Evolutionary conservation across 495 filamentous ascomycete species (phyloP), one percentile per base, ranked within the genome.

Genomic region (Usnea hakonensis): DNA sequence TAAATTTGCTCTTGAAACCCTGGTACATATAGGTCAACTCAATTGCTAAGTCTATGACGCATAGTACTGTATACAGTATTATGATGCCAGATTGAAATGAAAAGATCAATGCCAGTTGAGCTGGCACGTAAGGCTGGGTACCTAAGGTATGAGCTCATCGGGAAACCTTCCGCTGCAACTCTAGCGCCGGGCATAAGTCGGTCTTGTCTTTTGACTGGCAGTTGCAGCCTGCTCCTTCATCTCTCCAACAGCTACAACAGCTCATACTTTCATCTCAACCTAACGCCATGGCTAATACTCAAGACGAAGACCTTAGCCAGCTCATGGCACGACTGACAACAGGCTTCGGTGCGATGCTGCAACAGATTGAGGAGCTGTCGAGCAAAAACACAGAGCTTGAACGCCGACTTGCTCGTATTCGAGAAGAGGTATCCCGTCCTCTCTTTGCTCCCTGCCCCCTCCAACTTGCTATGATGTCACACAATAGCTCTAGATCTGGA

Each of bases 401-500:
- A 54, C 65, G 72, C 58, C 70, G 73, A 55, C 70, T 78, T 58
- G 68, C 76, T 62, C 71, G 74, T 65, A 71, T 77, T 17, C 73
- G 76, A 58, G 71, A 77, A 61, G 71, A 82, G 79, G 79, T 82
- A 79, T 66, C 67, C 69, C 56, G 40, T 11, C 16, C 26, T 19
- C n/a, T 59, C 57, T 60, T 33, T 59, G 55, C 40, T 59, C 58
- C 54, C 64, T 57, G 55, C 32, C 23, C 26, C 26, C 43, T 55
- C 61, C 58, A 50, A 44, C 57, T 68, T 69, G 77, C 74, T 77
- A 75, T 80, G 79, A 82, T 61, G 80, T 80, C 70, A 78, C 73
- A 78, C 48, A 65, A 77, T 81, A 82, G 80, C 80, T 82, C 80
- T 82, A 82, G 80, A 82, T 82, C 79, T 79, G 74, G 73, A 81